These are phyloP conservation scores for Solanum habrochaites DNA, from an alignment of 257 asterid species.

Conservation along the genomic window DNA sequence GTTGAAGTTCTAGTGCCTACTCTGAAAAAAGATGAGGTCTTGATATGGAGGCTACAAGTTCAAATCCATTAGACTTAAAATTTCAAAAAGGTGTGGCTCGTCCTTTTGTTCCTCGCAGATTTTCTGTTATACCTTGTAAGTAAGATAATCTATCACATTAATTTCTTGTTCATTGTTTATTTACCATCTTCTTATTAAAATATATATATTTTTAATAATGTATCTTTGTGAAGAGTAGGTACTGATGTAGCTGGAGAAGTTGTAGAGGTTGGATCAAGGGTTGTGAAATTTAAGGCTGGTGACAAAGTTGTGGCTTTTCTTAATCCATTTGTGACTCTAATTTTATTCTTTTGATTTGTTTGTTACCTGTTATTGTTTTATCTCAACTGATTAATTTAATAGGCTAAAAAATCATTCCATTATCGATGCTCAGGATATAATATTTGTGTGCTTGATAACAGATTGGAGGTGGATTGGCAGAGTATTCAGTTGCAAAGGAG, in stretches of 20 bases:
- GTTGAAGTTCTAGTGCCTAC: background rate
- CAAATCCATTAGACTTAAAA: conserved; percentile 61
- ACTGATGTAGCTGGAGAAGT: conserved; percentile 62
- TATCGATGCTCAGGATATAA: background rate
- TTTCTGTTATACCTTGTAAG: conserved; percentile 51
- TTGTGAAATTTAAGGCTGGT: conserved; percentile 38
- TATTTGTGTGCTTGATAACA: background rate
- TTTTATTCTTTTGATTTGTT: background rate
- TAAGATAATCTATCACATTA: too few relatives aligned
- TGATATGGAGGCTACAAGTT: conserved; percentile 8
- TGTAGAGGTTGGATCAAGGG: conserved; percentile 37
- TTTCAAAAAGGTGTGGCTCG: conserved; percentile 44
- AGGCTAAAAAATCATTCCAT: background rate
- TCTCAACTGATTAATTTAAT: background rate
- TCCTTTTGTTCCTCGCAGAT: conserved; percentile 35
- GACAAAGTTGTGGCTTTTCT: conserved; percentile 46
- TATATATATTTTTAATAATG: background rate
- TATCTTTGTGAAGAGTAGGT: conserved; percentile 18
- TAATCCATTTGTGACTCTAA: conserved; percentile 18
- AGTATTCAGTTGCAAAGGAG: conserved; percentile 41
- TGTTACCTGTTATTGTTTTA: background rate
- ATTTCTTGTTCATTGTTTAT: background rate
- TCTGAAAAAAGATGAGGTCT: background rate
- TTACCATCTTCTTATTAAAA: background rate
- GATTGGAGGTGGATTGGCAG: conserved; percentile 45